Conservation (phyloP, 2,329 filamentous ascomycete genomes). For the Pseudogymnoascus sp. region DNA sequence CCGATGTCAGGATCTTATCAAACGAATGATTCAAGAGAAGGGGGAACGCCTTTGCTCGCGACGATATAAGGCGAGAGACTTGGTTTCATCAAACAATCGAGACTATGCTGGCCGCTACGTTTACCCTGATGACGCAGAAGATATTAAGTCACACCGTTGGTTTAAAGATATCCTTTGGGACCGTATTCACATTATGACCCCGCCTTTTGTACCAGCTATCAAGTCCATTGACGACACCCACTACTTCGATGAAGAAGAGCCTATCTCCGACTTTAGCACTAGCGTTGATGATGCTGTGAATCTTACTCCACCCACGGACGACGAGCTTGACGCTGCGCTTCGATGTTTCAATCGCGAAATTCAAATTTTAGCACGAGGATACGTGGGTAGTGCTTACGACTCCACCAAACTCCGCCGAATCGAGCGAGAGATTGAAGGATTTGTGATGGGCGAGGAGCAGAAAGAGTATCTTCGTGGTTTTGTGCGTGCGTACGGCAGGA, state of each 20-base stretch:
- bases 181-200: constrained; percentile 58
- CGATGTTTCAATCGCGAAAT: constrained; percentile 29
- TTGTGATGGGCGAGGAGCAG: constrained; percentile 26
- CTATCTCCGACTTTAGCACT: constrained; percentile 57
- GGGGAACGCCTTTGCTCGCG: constrained; percentile 68
- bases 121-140: constrained; percentile 74
- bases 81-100: constrained; percentile 16
- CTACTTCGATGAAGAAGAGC: constrained; percentile 81
- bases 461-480: constrained; percentile 30
- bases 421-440: constrained; percentile 29
- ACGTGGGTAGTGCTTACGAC: constrained; percentile 28
- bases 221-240: constrained; percentile 64
- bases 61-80: constrained; percentile 64
- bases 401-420: constrained; percentile 24
- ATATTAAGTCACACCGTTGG: constrained; percentile 85
- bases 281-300: constrained; percentile 26
- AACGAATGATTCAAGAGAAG: constrained; percentile 64
- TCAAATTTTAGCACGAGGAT: constrained; percentile 25
- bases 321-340: constrained; percentile 26
- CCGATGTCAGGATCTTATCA: constrained; percentile 71
- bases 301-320: background rate
- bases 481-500: constrained; percentile 33
- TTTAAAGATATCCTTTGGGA: constrained; percentile 77
- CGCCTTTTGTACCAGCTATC: constrained; percentile 75
- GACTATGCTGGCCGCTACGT: constrained; percentile 56